These are phyloP conservation scores for Pseudocercospora eumusae DNA, from an alignment of 2,329 filamentous ascomycete species.

Conservation along the genomic window DNA sequence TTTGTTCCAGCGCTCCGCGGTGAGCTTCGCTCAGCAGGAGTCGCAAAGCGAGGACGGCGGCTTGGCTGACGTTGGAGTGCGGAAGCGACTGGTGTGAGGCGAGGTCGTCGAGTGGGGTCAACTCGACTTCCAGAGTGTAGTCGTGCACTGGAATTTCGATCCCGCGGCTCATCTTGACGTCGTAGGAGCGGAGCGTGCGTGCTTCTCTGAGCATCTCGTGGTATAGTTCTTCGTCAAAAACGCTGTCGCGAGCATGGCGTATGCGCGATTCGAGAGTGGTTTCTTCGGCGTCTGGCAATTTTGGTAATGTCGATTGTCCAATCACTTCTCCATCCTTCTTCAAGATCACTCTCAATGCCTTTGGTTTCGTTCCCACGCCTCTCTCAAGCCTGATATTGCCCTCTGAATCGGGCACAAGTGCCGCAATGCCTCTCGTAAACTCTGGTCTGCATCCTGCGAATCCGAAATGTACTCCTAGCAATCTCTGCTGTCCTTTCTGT, in stretches of 20 bases:
- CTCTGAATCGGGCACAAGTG: conserved; percentile 71
- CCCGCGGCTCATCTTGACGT: conserved; percentile 62
- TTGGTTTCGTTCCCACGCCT: conserved; percentile 57
- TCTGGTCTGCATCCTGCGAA: conserved; percentile 70
- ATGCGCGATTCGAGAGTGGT: conserved; percentile 67
- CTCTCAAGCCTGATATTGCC: conserved; percentile 75
- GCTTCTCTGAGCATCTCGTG: conserved; percentile 85
- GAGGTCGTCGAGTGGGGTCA: conserved; percentile 55
- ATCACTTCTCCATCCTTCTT: conserved; percentile 59
- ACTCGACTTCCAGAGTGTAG: conserved; percentile 60
- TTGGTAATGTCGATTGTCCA: conserved; percentile 54
- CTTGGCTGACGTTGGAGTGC: conserved; percentile 46
- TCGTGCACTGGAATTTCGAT: conserved; percentile 38
- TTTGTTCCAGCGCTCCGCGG: conserved; percentile 68
- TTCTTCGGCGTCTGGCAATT: conserved; percentile 49
- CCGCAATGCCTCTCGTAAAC: conserved; percentile 73
- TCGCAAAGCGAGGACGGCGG: conserved; percentile 67
- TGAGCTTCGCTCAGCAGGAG: conserved; percentile 79
- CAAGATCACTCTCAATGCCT: conserved; percentile 68
- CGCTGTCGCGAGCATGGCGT: conserved; percentile 72
- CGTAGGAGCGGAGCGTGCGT: conserved; percentile 68
- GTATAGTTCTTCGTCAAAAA: conserved; percentile 85
- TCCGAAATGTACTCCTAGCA: conserved; percentile 83
- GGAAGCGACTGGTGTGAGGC: not conserved
- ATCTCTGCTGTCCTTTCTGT: conserved; percentile 36